Conservation (phyloP, 371 early-diverging fungal genomes). For the Nematocida parisii region DNA sequence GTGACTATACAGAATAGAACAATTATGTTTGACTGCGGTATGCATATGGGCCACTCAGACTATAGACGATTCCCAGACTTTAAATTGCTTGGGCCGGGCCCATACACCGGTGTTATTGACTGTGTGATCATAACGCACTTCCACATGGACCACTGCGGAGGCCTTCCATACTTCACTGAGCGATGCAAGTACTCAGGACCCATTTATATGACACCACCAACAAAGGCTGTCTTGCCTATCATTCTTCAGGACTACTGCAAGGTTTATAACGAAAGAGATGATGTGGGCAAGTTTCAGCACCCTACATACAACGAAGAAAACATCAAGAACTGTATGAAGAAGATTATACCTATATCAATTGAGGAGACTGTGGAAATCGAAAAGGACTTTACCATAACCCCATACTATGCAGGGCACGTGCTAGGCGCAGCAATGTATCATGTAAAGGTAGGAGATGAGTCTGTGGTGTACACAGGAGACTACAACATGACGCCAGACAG, state of each 20-base stretch:
- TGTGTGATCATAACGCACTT: slow-evolving; percentile 87
- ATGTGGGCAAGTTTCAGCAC: slow-evolving; percentile 75
- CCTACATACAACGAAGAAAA: slow-evolving; percentile 90
- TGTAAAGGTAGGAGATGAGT: slow-evolving; percentile 72
- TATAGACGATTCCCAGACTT: slow-evolving; percentile 88
- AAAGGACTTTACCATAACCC: slow-evolving; percentile 72
- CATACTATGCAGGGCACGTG: slow-evolving; percentile 93
- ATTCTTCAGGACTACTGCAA: slow-evolving; percentile 84
- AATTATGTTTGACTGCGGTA: slow-evolving; percentile 92
- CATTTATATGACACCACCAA: slow-evolving; percentile 90
- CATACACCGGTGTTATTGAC: slow-evolving; percentile 79
- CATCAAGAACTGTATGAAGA: slow-evolving; percentile 79
- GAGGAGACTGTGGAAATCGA: slow-evolving; percentile 67
- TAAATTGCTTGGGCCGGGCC: slow-evolving; percentile 77
- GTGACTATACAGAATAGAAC: slow-evolving; percentile 80
- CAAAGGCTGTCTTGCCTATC: slow-evolving; percentile 84
- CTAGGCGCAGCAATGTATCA: slow-evolving; percentile 95
- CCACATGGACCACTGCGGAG: slow-evolving; percentile 92
- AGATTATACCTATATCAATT: slow-evolving; percentile 80
- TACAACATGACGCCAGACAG: slow-evolving; percentile 93
- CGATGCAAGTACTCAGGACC: slow-evolving; percentile 86
- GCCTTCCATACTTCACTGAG: slow-evolving; percentile 87
- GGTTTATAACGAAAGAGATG: slow-evolving; percentile 75
- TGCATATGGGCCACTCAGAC: slow-evolving; percentile 94
- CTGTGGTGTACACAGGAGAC: slow-evolving; percentile 87